Evolutionary conservation across 371 early-diverging fungal species (phyloP), one percentile per base, ranked within the genome.

Genomic region (Smittium culicis): DNA sequence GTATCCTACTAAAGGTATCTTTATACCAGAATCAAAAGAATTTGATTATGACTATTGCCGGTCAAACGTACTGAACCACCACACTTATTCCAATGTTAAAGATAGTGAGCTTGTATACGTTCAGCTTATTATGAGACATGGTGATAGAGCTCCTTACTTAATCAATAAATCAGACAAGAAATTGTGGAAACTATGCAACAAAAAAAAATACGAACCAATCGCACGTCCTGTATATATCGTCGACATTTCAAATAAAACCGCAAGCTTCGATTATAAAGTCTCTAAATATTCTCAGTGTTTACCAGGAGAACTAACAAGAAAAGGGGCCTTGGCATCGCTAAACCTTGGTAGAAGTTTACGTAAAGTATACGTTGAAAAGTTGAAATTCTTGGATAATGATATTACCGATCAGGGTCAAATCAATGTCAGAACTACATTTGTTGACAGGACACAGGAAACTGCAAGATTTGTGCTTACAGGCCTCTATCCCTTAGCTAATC

Each of bases 361-460:
- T 34, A 65, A 67, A 17, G 77, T 84, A 35, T 83, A 84, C 55
- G 75, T 84, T 11, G 77, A 81, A 59, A 73, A 81, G 68, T 70
- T 80, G 35, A 72, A 73, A 24, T 73, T 77, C 35, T 66, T 84
- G 30, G 70, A 78, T 35, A 31, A 25, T n/a, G n/a, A 63, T 14
- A 24, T 31, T 14, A 63, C 2, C 5, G n/a, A 11, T 66, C 62
- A 58, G 67, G 73, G 63, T 68, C 72, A 35, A 25, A 57, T 63
- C 2, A 54, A 25, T 30, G 33, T 70, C 11, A 54, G 73, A 5
- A 66, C 67, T 1, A 75, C 76, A 5, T 11, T 11, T 45, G 34
- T 72, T 27, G 78, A 80, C 80, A 80, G 85, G 28, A 84, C 85
- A 1, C 74, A 77, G 28, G 79, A 82, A 59, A 80, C 83, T 24